Evolutionary conservation across 441 rosid genomes (phyloP).

Genomic region (Populus hybrid): DNA sequence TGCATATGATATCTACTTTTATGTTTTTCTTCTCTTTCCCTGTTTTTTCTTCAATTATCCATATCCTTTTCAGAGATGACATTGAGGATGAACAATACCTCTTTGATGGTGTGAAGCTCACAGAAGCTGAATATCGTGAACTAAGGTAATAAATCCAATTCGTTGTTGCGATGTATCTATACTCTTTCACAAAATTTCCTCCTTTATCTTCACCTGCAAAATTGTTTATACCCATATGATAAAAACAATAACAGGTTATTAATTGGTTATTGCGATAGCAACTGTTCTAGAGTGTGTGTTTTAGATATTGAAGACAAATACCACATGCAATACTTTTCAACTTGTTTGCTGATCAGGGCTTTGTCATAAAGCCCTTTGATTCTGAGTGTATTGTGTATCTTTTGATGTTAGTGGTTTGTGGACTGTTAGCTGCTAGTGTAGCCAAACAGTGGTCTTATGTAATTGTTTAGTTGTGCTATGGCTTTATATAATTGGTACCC

Average conservation of each 20-base stretch:
- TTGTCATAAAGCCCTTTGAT: neutral
- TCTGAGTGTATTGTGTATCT: neutral
- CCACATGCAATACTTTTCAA: neutral
- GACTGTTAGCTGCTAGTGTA: neutral
- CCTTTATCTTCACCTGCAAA: neutral
- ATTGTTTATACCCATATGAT: neutral
- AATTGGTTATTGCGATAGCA: neutral
- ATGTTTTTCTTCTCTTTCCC: constrained; percentile 4
- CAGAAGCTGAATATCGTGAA: constrained; percentile 67
- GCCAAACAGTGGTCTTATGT: neutral
- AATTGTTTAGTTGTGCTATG: neutral
- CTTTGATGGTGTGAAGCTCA: constrained; percentile 67
- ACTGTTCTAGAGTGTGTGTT: neutral
- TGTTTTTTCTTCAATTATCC: constrained; percentile 6
- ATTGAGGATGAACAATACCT: constrained; percentile 58
- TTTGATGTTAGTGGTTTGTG: neutral
- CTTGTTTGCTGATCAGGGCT: neutral
- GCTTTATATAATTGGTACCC: neutral
- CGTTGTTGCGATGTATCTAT: constrained; percentile 10
- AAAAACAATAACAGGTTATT: neutral
- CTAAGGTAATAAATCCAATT: constrained; percentile 44
- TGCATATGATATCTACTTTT: neutral
- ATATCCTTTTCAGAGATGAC: constrained; percentile 35
- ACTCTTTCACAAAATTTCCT: neutral
- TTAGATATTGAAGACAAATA: neutral